phyloP scores from a whole-genome alignment of 176 grass and related monocot species.

The Carex scoparia region DNA sequence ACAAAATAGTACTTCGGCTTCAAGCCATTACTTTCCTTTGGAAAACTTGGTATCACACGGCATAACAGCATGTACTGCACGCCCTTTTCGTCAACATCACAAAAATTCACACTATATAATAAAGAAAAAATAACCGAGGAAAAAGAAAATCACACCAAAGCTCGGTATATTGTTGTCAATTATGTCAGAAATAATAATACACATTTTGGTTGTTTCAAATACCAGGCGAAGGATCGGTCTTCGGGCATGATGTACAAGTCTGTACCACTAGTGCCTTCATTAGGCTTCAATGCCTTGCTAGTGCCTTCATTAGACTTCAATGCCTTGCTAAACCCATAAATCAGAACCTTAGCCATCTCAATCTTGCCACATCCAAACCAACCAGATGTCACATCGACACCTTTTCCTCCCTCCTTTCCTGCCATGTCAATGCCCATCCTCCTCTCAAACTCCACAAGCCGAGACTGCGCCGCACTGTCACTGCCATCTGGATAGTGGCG shows the following conservation, averaged over 20 bases:
- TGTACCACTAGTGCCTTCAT: conserved; percentile 34
- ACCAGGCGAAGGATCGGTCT: conserved; percentile 77
- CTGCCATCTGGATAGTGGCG: conserved; percentile 59
- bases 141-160: not conserved
- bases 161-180: not conserved
- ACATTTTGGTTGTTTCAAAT: not conserved
- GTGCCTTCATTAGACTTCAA: conserved; percentile 38
- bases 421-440: conserved; percentile 37
- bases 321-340: conserved; percentile 57
- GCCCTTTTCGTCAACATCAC: conserved; percentile 92
- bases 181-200: not conserved
- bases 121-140: conserved; percentile 8
- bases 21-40: conserved; percentile 38
- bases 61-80: conserved; percentile 86
- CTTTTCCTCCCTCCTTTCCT: conserved; percentile 47
- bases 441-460: conserved; percentile 68
- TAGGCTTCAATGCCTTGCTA: conserved; percentile 32
- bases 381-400: conserved; percentile 58
- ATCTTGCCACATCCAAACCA: conserved; percentile 74
- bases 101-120: conserved; percentile 54
- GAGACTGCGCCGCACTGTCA: conserved; percentile 50
- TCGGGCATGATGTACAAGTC: conserved; percentile 56
- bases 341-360: conserved; percentile 65
- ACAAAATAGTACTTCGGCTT: conserved; percentile 60
- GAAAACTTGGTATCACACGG: conserved; percentile 57